Percentiles rank a stretch among this genome's conserved stretches.
phyloP scores from a whole-genome alignment of 192 early-diverging fungal species.

The Coemansia sp. region DNA sequence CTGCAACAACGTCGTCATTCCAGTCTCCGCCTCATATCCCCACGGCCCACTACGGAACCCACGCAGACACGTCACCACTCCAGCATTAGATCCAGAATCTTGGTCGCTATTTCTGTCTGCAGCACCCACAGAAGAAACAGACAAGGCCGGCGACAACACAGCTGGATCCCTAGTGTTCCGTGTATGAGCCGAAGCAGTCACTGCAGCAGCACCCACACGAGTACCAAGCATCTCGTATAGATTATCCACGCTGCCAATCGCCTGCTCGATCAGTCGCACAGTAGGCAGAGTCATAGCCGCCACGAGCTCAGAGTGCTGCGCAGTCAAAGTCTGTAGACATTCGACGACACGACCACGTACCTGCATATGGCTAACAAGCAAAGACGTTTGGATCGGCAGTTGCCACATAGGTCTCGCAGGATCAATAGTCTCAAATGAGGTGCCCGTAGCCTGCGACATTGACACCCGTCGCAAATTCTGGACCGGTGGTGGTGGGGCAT shows the following conservation, averaged over 20 bases:
- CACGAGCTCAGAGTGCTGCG: neutral
- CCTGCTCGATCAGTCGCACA: constrained; percentile 34
- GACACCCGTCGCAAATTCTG: neutral
- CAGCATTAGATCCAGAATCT: neutral
- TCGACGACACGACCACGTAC: constrained; percentile 35
- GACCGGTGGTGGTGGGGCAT: constrained; percentile 31
- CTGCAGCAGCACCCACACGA: constrained; percentile 11
- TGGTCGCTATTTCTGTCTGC: neutral
- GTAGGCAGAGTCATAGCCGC: constrained; percentile 18
- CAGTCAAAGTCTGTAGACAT: constrained; percentile 20
- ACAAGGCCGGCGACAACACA: neutral
- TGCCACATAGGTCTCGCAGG: constrained; percentile 10
- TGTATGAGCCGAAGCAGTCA: neutral
- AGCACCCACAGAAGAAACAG: constrained; percentile 1
- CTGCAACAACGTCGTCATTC: constrained; percentile 40
- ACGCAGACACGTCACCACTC: constrained; percentile 7
- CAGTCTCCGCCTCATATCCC: constrained; percentile 50
- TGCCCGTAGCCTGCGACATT: neutral
- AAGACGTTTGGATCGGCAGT: constrained; percentile 19
- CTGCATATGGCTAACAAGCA: constrained; percentile 26
- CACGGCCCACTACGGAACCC: constrained; percentile 37
- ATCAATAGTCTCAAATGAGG: neutral
- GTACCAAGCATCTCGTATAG: constrained; percentile 24
- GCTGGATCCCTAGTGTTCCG: neutral
- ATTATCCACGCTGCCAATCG: constrained; percentile 25